Conservation (phyloP, 2,329 filamentous ascomycete species). For the Leptographium galeiforme region DNA sequence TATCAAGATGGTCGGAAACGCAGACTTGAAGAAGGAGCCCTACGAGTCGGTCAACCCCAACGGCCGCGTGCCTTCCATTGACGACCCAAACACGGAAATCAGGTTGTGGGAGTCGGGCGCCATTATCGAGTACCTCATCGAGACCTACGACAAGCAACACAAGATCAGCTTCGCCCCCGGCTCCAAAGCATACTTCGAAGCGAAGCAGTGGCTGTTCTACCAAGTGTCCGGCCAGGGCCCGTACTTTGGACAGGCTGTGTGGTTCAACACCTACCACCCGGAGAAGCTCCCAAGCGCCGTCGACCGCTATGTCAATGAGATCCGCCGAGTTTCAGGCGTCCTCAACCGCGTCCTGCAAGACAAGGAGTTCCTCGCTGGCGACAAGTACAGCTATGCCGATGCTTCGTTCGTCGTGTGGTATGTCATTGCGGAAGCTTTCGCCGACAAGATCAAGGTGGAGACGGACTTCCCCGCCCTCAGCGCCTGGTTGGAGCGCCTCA, state of each 20-base stretch:
- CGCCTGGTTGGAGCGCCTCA: too few species aligned
- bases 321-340: too few species aligned
- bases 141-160: slow-evolving; percentile 28
- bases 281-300: too few species aligned
- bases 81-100: slow-evolving; percentile 27
- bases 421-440: too few species aligned
- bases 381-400: too few species aligned
- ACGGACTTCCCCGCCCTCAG: too few species aligned
- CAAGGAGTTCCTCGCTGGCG: neutral
- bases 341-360: neutral
- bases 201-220: slow-evolving; percentile 29
- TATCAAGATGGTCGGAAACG: too few species aligned
- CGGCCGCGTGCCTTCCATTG: slow-evolving; percentile 7
- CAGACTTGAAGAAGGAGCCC: neutral
- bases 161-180: slow-evolving; percentile 24
- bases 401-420: too few species aligned
- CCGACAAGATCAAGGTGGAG: too few species aligned
- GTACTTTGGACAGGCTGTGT: slow-evolving; percentile 24
- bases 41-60: slow-evolving; percentile 6
- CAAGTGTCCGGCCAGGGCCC: slow-evolving; percentile 29
- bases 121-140: slow-evolving; percentile 33
- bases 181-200: slow-evolving; percentile 19
- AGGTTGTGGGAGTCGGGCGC: slow-evolving; percentile 30
- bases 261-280: slow-evolving; percentile 8
- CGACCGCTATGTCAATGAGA: too few species aligned